Evolutionary conservation across 495 filamentous ascomycete genomes (phyloP).

Genomic region (Echria macrotheca): DNA sequence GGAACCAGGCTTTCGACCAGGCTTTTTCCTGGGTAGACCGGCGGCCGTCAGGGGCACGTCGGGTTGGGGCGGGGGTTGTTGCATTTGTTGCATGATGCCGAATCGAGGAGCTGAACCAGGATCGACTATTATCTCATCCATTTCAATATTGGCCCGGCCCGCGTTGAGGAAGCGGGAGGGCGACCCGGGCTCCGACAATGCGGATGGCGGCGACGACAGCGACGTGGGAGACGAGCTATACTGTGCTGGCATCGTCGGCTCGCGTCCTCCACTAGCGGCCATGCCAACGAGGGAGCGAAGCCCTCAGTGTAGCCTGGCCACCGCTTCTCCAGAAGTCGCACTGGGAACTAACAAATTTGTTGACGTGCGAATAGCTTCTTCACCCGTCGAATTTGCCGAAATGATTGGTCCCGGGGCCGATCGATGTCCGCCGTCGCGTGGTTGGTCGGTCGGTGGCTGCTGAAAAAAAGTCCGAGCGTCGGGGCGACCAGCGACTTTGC

Average conservation of each 20-base stretch:
- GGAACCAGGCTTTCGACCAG: slow-evolving; percentile 47
- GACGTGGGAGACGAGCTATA: slow-evolving; percentile 32
- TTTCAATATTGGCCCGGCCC: slow-evolving; percentile 30
- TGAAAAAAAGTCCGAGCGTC: slow-evolving; percentile 8
- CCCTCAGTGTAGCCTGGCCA: too few species aligned
- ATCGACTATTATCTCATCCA: slow-evolving; percentile 37
- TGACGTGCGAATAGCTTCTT: slow-evolving; percentile 7
- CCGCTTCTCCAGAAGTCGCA: too few species aligned
- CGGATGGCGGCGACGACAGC: slow-evolving; percentile 33
- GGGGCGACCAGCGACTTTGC: slow-evolving; percentile 33
- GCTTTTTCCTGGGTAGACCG: slow-evolving; percentile 44
- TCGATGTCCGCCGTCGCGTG: neutral
- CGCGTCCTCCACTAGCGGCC: slow-evolving; percentile 14
- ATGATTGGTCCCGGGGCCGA: neutral
- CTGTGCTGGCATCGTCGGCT: slow-evolving; percentile 20
- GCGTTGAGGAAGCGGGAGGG: slow-evolving; percentile 29
- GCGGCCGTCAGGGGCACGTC: slow-evolving; percentile 38
- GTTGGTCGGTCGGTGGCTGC: neutral
- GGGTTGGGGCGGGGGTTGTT: slow-evolving; percentile 12
- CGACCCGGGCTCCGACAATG: slow-evolving; percentile 31
- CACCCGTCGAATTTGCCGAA: too few species aligned
- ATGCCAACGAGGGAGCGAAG: slow-evolving; percentile 2
- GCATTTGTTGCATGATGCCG: slow-evolving; percentile 26
- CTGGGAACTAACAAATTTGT: too few species aligned
- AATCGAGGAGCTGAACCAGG: slow-evolving; percentile 26